Conservation (phyloP, 306 rosid genomes). For the Neltuma alba region DNA sequence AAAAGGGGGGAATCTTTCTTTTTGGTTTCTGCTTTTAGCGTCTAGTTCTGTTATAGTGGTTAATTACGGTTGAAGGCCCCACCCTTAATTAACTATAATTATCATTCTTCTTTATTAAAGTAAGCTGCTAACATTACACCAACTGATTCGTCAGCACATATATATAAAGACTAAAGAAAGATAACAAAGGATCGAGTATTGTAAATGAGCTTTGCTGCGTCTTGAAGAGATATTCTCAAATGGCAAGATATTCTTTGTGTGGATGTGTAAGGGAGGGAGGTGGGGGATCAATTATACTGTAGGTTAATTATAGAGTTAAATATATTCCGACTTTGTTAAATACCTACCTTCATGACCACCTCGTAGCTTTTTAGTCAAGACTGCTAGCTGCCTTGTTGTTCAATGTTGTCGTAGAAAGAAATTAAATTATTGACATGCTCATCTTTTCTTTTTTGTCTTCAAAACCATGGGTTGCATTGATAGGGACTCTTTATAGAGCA, state of each 20-base stretch:
- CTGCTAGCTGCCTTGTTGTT: background rate
- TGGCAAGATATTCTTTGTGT: background rate
- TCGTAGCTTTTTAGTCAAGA: background rate
- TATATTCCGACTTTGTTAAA: background rate
- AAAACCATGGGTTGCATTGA: background rate
- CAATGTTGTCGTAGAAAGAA: background rate
- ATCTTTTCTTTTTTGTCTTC: background rate
- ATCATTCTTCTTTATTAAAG: conserved; percentile 6
- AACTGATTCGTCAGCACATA: background rate
- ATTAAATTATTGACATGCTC: background rate
- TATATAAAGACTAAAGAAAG: background rate
- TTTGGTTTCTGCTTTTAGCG: background rate
- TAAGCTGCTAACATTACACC: background rate
- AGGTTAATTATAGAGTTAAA: background rate
- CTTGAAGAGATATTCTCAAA: background rate
- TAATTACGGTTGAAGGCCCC: conserved; percentile 20
- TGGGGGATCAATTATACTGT: background rate
- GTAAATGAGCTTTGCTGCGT: background rate
- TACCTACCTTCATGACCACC: background rate
- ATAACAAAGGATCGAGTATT: background rate
- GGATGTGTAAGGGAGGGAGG: background rate
- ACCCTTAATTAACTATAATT: background rate
- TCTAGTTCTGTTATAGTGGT: conserved; percentile 13
- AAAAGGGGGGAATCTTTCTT: background rate
- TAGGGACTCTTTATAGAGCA: background rate